Base-by-base conservation (phyloP, 768 basidiomycete genomes). In the Auricularia sp. region DNA sequence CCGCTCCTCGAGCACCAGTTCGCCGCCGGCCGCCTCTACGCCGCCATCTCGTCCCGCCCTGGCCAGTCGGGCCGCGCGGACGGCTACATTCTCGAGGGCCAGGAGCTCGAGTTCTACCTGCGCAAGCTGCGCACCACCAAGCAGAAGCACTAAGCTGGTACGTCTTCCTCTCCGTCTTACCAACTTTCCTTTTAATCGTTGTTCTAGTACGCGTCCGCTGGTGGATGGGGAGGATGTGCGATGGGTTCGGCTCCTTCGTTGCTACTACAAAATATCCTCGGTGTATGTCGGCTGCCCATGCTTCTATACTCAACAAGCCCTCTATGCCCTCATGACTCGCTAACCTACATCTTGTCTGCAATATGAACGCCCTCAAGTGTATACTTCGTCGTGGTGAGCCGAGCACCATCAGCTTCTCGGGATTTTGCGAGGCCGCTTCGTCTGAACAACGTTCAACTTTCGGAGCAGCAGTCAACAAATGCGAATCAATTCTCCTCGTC, bases 21-120 rank as follows among this genome's bases (percentile, higher is more conserved):
- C 73, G 82, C 86, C 71, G 91, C 94, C 74, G 94, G 97, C 77
- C 94, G 97, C 77, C 84, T 99, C 68, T 95, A 98, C 74, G 97
- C 97, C 68, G 72, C 81, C 71, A 89, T 99, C 77, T 87, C 93
- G 66, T 95, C 92, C 76, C 87, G 97, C 76, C 97, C 97, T 64
- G 97, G 97, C 47, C 97, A 99, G 77, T 90, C 87, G 64, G 97
- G 97, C 35, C 93, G 97, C 69, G 87, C 90, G 64, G 97, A 99
- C 76, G 97, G 97, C 62, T 98, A 98, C 79, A 81, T 99, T 68
- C 86, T 99, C 63, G 97, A 99, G 82, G 97, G 97, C 73, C 94
- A 92, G 80, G 97, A 99, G 77, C 87, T 98, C 64, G 95, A 98
- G 84, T 97, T 98, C 81, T 97, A 96, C 82, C 78, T 93, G 73